phyloP scores from a whole-genome alignment of 208 protist species.

The Crithidia acanthocephali region DNA sequence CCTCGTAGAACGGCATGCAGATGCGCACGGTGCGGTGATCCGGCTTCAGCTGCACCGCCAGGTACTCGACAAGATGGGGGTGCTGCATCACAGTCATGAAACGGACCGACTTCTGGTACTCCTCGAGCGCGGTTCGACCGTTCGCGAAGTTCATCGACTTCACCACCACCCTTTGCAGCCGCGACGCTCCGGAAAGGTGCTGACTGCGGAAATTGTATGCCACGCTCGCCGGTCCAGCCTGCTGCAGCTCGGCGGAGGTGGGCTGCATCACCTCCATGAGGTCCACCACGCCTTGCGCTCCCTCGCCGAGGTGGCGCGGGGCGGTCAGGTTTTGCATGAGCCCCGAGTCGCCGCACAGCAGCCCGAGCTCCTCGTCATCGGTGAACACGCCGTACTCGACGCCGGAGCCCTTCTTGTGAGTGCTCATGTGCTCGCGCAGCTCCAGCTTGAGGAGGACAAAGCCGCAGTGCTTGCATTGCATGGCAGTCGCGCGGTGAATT shows the following conservation, averaged over 20 bases:
- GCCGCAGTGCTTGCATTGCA: conserved; percentile 75
- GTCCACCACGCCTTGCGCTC: conserved; percentile 69
- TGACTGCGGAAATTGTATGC: conserved; percentile 35
- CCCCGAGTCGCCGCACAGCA: conserved; percentile 72
- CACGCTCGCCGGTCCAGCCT: conserved; percentile 29
- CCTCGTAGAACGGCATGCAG: conserved; percentile 79
- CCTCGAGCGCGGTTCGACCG: conserved; percentile 29
- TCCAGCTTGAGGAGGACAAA: conserved; percentile 56
- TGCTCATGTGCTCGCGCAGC: conserved; percentile 59
- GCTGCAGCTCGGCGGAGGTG: conserved; percentile 31
- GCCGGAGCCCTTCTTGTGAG: conserved; percentile 59
- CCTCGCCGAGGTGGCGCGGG: conserved; percentile 48
- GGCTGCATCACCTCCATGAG: conserved; percentile 48
- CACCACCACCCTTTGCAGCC: conserved; percentile 50
- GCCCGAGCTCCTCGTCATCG: conserved; percentile 48
- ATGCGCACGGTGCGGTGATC: conserved; percentile 52
- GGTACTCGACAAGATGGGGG: conserved; percentile 75
- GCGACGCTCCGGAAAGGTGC: conserved; percentile 27
- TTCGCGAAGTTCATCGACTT: conserved; percentile 61
- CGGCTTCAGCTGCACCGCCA: conserved; percentile 67
- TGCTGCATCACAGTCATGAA: conserved; percentile 72
- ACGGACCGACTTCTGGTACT: conserved; percentile 76
- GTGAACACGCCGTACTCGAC: conserved; percentile 56
- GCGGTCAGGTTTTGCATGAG: conserved; percentile 51
- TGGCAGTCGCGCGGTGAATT: conserved; percentile 45